Evolutionary conservation across 2,329 filamentous ascomycete species (phyloP), one percentile per base, ranked within the genome.

Genomic region (Plectosphaerella sp.): DNA sequence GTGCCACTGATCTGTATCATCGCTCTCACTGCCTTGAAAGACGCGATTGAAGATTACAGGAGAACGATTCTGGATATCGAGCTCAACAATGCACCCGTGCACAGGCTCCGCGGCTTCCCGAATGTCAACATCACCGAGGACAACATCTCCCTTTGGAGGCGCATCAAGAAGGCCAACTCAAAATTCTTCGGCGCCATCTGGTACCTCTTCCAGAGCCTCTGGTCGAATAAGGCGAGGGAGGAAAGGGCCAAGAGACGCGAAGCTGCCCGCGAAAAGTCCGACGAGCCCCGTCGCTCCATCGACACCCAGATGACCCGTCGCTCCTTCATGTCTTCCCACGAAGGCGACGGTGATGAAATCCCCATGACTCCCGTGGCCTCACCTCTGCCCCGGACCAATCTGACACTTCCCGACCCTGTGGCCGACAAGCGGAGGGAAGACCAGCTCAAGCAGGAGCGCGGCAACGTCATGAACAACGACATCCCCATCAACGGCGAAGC

Each of bases 311-410:
- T 67, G 3, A 76, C 78, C 20, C 77, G 77, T 45, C 78, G 82
- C 46, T 74, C 85, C 2, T 72, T 78, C 39, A 48, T 57, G 18
- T 80, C 82, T 4, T 84, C 83, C 1, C 76, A 77, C 18, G 74
- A 75, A 37, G 84, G 89, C 53, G 89, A 88, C 24, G 41, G n/a
- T 12, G 41, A 43, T n/a, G 41, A 43, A 4, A 96, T 99, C 50
- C 91, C 93, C 64, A 96, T 99, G 92, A 97, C 92, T 0, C 92
- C 93, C 1, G 92, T 99, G 16, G 86, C 88, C 2, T 97, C 92
- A 2, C 91, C 91, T 5, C 75, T 84, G 2, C 86, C 86, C 2
- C 65, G 68, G 35, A 52, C 52, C 36, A 56, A 49, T 9, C 64
- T 73, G 48, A 64, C 71, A 62, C 63, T 77, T 58, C 72, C 70